A percentile compares a stretch with the other conserved stretches of the same genome.
These are phyloP conservation scores for Dictyostelium capitatum DNA, from an alignment of 78 protist genomes.

Conservation along the genomic window DNA sequence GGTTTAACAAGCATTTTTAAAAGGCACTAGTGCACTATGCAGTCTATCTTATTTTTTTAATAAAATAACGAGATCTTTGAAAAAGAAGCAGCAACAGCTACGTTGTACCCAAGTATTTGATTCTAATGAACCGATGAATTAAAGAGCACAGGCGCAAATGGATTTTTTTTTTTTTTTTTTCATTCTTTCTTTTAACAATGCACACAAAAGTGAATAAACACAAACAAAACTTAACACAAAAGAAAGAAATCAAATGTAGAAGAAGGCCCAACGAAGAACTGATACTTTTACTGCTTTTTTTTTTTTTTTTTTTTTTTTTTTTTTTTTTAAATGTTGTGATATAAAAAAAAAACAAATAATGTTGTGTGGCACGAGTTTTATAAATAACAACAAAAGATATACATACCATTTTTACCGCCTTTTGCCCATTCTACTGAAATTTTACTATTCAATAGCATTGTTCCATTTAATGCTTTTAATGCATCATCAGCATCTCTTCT, in stretches of 20 bases:
- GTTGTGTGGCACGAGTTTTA: too few relatives aligned
- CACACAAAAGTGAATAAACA: too few relatives aligned
- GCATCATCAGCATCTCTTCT: constrained; percentile 79
- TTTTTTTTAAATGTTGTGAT: not conserved
- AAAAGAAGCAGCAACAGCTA: not conserved
- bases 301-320: not conserved
- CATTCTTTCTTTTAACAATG: too few relatives aligned
- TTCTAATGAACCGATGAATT: too few relatives aligned
- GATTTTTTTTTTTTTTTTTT: too few relatives aligned
- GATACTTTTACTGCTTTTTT: not conserved
- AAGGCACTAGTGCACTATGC: not conserved
- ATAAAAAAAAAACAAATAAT: not conserved
- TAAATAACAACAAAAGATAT: not conserved
- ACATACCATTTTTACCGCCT: constrained; percentile 61
- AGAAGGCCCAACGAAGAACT: not conserved
- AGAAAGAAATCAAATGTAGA: too few relatives aligned
- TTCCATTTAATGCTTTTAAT: constrained; percentile 68
- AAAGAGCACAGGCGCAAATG: too few relatives aligned
- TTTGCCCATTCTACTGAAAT: constrained; percentile 76
- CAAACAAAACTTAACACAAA: too few relatives aligned
- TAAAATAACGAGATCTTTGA: too few relatives aligned
- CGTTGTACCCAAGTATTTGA: not conserved
- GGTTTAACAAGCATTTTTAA: not conserved
- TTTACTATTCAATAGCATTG: constrained; percentile 6
- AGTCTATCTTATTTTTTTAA: too few relatives aligned